phyloP scores from a whole-genome alignment of 306 rosid genomes.

The Quercus ilex region DNA sequence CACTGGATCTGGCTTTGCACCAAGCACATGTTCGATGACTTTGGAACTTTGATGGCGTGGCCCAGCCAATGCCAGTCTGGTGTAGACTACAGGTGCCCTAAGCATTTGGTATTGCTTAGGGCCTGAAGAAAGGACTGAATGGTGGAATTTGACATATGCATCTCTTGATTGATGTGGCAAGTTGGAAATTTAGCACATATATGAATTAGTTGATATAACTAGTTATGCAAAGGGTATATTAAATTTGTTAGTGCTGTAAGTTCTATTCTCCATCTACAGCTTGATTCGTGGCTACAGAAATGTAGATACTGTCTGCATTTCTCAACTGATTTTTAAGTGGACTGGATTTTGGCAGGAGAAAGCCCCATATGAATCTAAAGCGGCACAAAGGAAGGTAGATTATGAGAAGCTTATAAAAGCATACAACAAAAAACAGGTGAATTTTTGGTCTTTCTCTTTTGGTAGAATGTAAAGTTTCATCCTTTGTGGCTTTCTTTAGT shows the following conservation, averaged over 20 bases:
- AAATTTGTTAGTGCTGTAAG: slow-evolving; percentile 5
- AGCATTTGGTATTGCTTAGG: neutral
- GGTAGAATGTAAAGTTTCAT: neutral
- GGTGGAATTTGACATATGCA: slow-evolving; percentile 6
- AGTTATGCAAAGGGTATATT: slow-evolving; percentile 7
- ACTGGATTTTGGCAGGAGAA: slow-evolving; percentile 7
- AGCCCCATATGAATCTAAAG: neutral
- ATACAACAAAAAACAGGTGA: slow-evolving; percentile 8
- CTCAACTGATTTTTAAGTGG: neutral
- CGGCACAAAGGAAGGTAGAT: neutral
- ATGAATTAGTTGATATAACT: slow-evolving; percentile 9
- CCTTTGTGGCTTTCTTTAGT: neutral
- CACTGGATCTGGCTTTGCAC: slow-evolving; percentile 5
- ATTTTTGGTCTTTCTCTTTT: neutral
- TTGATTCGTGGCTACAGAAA: neutral
- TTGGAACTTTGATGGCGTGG: slow-evolving; percentile 6
- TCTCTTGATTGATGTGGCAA: slow-evolving; percentile 7
- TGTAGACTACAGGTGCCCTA: neutral
- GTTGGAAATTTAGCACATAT: slow-evolving; percentile 10
- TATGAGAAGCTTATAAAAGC: neutral
- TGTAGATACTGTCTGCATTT: slow-evolving; percentile 1
- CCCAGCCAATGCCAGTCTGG: slow-evolving; percentile 6
- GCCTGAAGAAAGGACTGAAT: slow-evolving; percentile 2
- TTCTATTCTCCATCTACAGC: slow-evolving; percentile 1
- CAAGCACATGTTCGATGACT: slow-evolving; percentile 7